Percentiles rank a stretch among this genome's conserved stretches.
Evolutionary conservation across 805 yeast species (phyloP).

Genomic region (Allodekkera sacchari): DNA sequence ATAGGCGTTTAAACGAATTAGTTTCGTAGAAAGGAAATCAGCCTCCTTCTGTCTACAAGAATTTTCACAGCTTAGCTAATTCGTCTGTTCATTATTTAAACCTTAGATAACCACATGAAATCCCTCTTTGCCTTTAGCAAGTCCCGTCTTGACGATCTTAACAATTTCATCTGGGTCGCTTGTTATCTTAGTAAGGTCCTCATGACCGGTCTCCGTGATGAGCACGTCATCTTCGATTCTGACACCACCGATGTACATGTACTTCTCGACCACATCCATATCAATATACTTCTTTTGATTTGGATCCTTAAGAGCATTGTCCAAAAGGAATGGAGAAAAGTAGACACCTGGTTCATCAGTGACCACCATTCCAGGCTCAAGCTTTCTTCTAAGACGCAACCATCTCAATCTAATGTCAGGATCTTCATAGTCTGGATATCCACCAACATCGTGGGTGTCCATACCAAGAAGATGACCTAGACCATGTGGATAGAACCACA

Average conservation of each 20-base stretch:
- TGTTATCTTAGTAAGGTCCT: constrained; percentile 75
- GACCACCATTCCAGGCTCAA: constrained; percentile 72
- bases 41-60: too few species aligned
- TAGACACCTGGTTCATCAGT: constrained; percentile 96
- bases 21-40: neutral
- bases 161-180: constrained; percentile 80
- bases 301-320: constrained; percentile 47
- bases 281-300: constrained; percentile 52
- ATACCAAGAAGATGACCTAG: constrained; percentile 88
- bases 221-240: constrained; percentile 91
- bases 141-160: constrained; percentile 63
- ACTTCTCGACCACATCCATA: constrained; percentile 57
- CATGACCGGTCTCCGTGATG: constrained; percentile 68
- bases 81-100: too few species aligned
- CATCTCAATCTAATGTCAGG: constrained; percentile 68
- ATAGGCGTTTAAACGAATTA: too few species aligned
- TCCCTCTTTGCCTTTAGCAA: constrained; percentile 48
- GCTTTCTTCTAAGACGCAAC: constrained; percentile 69
- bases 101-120: constrained; percentile 43
- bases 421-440: constrained; percentile 78
- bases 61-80: too few species aligned
- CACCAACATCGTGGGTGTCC: constrained; percentile 96
- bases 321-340: constrained; percentile 75
- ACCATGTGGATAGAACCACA: constrained; percentile 90
- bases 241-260: constrained; percentile 92